These are phyloP conservation scores for Penicillium sp. DNA, from an alignment of 2,329 filamentous ascomycete species.

Conservation along the genomic window DNA sequence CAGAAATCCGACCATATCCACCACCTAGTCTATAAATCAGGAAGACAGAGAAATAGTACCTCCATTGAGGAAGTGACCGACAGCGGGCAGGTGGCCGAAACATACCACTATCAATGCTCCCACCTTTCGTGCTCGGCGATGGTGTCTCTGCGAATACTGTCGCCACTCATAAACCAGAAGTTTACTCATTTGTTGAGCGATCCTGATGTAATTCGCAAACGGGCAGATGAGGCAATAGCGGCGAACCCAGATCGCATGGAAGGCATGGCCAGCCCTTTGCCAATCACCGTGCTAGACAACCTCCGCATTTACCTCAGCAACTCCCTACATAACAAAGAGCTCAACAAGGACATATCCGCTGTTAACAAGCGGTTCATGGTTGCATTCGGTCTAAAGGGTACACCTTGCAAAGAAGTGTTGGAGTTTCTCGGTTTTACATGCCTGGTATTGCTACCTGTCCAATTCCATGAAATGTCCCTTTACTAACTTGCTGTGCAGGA, in stretches of 20 bases:
- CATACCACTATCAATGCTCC: constrained; percentile 63
- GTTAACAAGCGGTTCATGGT: constrained; percentile 68
- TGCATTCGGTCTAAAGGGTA: constrained; percentile 63
- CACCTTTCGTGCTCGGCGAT: constrained; percentile 59
- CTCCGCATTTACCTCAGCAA: constrained; percentile 66
- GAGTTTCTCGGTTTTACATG: constrained; percentile 61
- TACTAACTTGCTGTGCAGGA: constrained; percentile 27
- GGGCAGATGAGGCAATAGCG: constrained; percentile 58
- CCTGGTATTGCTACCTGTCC: constrained; percentile 14
- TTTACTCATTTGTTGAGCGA: constrained; percentile 60
- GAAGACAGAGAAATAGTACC: constrained; percentile 31
- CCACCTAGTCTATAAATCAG: constrained; percentile 58
- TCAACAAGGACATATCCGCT: constrained; percentile 59
- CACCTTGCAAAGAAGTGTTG: constrained; percentile 60
- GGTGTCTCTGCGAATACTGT: constrained; percentile 57
- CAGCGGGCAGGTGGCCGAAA: constrained; percentile 46
- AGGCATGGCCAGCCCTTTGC: constrained; percentile 55
- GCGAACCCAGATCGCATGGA: constrained; percentile 59
- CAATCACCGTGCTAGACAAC: constrained; percentile 60
- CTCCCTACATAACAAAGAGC: constrained; percentile 55
- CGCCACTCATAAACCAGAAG: constrained; percentile 55
- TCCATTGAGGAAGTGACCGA: constrained; percentile 26
- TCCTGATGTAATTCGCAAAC: constrained; percentile 53
- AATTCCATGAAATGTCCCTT: neutral
- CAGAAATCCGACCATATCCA: constrained; percentile 59